Evolutionary conservation across 202 grass and related monocot genomes (phyloP).

Genomic region (Cymbopogon flexuosus): DNA sequence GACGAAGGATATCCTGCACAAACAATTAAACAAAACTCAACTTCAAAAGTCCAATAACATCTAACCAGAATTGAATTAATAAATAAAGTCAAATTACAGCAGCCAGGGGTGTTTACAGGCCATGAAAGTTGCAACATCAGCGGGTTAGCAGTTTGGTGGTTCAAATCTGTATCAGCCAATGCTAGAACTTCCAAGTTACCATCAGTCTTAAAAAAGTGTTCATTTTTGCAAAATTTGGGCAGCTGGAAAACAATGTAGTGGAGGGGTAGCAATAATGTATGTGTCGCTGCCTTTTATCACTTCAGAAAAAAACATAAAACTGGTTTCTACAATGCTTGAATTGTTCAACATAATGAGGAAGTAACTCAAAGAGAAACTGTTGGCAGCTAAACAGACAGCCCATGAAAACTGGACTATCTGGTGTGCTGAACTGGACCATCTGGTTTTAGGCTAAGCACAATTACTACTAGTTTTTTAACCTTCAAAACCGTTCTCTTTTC

Average conservation of each 20-base stretch:
- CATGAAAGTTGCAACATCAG: neutral
- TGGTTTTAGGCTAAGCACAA: neutral
- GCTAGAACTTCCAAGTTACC: neutral
- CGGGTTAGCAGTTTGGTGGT: neutral
- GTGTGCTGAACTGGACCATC: neutral
- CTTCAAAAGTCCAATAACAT: neutral
- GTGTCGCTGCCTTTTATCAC: neutral
- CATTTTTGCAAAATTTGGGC: neutral
- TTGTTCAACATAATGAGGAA: neutral
- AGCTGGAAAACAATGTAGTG: neutral
- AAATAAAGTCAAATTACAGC: conserved; percentile 14
- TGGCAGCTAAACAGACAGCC: neutral
- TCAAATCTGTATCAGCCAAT: neutral
- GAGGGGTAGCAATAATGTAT: neutral
- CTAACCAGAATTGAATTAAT: neutral
- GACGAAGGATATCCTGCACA: conserved; percentile 91
- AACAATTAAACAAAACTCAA: conserved; percentile 32
- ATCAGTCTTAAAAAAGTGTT: neutral
- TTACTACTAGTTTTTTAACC: neutral
- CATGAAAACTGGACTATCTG: neutral
- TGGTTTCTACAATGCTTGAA: neutral
- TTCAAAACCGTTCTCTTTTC: neutral
- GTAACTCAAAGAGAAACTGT: neutral
- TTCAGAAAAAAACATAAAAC: neutral
- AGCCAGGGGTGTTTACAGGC: neutral